phyloP scores from a whole-genome alignment of 202 grass and related monocot genomes.

The Musa balbisiana region DNA sequence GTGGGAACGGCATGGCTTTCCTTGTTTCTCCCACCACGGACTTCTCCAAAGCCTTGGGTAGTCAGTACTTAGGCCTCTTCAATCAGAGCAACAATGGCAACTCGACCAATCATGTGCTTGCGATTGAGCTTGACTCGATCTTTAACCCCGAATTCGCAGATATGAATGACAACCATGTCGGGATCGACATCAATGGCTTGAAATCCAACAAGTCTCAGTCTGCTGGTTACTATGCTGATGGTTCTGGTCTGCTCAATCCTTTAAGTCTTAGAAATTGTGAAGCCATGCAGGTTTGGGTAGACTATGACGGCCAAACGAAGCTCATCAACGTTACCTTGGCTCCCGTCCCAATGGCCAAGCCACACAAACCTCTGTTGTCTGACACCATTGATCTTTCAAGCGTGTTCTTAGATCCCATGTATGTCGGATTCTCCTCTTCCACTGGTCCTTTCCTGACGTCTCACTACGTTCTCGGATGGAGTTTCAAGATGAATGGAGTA shows the following conservation, averaged over 20 bases:
- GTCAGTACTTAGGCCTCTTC: conserved; percentile 38
- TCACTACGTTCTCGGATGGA: conserved; percentile 20
- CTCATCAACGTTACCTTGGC: background rate
- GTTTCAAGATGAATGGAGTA: conserved; percentile 8
- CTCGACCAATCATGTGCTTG: background rate
- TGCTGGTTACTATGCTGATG: conserved; percentile 48
- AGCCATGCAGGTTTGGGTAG: conserved; percentile 61
- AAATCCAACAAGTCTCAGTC: conserved; percentile 40
- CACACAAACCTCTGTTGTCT: conserved; percentile 26
- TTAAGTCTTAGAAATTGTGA: background rate
- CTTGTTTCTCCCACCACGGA: conserved; percentile 28
- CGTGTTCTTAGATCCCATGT: conserved; percentile 10
- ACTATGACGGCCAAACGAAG: conserved; percentile 37
- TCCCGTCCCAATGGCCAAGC: too few species aligned
- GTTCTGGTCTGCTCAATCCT: conserved; percentile 31
- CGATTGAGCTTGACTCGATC: conserved; percentile 54
- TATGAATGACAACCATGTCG: conserved; percentile 66
- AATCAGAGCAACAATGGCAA: background rate
- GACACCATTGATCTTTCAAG: conserved; percentile 15
- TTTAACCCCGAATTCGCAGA: conserved; percentile 51
- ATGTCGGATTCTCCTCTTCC: background rate
- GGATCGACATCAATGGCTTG: conserved; percentile 46
- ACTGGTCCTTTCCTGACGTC: background rate
- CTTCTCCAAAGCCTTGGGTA: conserved; percentile 29
- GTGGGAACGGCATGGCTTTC: conserved; percentile 54